These are phyloP conservation scores for Wickerhamiella domercqiae DNA, from an alignment of 805 yeast species.

Conservation along the genomic window DNA sequence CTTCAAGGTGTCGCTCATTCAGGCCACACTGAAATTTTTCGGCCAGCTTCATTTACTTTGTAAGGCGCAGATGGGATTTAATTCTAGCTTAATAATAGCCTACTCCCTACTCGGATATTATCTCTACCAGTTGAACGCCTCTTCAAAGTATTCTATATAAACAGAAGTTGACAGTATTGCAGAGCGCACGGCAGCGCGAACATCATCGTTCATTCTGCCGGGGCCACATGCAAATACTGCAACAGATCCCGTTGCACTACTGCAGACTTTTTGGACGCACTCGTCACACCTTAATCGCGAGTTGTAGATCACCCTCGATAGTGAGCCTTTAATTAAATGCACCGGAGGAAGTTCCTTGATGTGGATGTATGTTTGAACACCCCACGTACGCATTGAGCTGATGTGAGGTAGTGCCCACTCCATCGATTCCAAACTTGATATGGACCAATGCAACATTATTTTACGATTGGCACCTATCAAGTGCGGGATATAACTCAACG, in stretches of 20 bases:
- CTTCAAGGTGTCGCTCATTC: constrained; percentile 19
- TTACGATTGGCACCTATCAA: constrained; percentile 1
- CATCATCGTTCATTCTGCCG: constrained; percentile 9
- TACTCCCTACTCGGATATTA: neutral
- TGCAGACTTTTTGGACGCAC: constrained; percentile 1
- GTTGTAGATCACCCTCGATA: neutral
- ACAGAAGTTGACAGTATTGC: constrained; percentile 7
- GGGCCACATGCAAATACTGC: constrained; percentile 17
- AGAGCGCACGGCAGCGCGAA: constrained; percentile 8
- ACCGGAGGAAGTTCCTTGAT: neutral
- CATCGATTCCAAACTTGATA: constrained; percentile 5
- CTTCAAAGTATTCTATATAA: constrained; percentile 11
- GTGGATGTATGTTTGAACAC: neutral
- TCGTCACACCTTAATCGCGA: constrained; percentile 2
- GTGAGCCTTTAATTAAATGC: neutral
- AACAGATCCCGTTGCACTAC: constrained; percentile 1
- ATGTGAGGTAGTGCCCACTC: constrained; percentile 8
- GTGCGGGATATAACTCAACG: constrained; percentile 17
- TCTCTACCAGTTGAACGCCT: constrained; percentile 11
- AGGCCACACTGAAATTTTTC: neutral
- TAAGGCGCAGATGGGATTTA: neutral
- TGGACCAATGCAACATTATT: constrained; percentile 14
- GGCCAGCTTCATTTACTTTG: neutral
- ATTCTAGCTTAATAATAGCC: neutral
- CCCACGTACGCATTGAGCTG: neutral